Evolutionary conservation across 805 yeast species (phyloP), one percentile per base, ranked within the genome.

Genomic region (Nakazawaea populi): DNA sequence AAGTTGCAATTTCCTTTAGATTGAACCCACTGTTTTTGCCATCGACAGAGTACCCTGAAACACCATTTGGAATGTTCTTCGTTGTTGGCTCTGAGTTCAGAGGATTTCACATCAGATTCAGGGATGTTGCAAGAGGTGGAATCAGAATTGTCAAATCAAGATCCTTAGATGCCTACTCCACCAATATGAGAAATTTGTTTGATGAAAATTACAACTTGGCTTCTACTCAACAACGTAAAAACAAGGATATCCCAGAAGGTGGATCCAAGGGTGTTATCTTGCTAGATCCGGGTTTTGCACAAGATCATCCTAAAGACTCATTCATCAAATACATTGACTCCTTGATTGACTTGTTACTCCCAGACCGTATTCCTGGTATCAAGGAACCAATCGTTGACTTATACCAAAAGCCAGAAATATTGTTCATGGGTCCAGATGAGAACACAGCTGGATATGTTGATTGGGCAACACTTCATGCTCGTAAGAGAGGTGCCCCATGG

Each of bases 361-460:
- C 80, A 54, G 85, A 84, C 49, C 64, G 72, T 61, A 73, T 82
- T 52, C 90, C 90, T 48, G 90, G 92, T 43, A 79, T 83, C 56
- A 84, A 89, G 72, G 96, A 87, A 61, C 74, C 81, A 51, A 85
- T 90, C 64, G 91, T 92, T 48, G 98, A 92, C 66, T 74, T 88
- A 52, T 85, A 89, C 66, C 80, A 82, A 52, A 79, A 86, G 62
- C 89, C 87, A 46, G 99, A 92, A 74, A 92, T 94, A 60, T 73
- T 94, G 59, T 92, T 89, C 69, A 86, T 92, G 84, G 99, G 99
- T 50, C 99, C 99, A n/a, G 99, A 92, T 72, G 99, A 92, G 76
- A 96, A 96, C 67, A 91, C 98, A 48, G 98, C 99, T 24, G 86
- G 85, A 28, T 85, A 87, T 62, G 96, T 90, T 48, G 91, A 94